phyloP scores from a whole-genome alignment of 2,329 filamentous ascomycete genomes.

The Phialophora verrucosa region DNA sequence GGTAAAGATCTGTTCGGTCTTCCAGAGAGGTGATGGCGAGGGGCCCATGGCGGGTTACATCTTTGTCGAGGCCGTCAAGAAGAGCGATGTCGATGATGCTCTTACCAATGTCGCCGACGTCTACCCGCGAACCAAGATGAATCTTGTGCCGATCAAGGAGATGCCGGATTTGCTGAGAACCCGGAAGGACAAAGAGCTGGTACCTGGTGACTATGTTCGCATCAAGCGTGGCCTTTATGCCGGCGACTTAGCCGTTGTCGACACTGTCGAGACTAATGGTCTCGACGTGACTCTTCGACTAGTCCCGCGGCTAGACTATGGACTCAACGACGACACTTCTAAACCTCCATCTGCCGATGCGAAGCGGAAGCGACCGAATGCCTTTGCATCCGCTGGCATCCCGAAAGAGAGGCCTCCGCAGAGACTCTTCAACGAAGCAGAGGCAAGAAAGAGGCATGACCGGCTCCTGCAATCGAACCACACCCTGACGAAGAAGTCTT shows the following conservation, averaged over 20 bases:
- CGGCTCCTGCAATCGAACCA: constrained; percentile 60
- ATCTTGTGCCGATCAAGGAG: constrained; percentile 92
- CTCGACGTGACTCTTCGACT: constrained; percentile 84
- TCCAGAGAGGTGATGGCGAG: constrained; percentile 71
- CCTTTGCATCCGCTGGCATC: constrained; percentile 52
- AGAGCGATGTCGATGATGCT: constrained; percentile 82
- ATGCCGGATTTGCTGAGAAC: constrained; percentile 96
- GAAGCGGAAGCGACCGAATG: constrained; percentile 78
- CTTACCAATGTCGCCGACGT: constrained; percentile 86
- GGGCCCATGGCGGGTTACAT: constrained; percentile 90
- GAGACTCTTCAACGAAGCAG: constrained; percentile 87
- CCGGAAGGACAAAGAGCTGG: constrained; percentile 80
- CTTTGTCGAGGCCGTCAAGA: constrained; percentile 88
- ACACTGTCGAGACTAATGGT: constrained; percentile 91
- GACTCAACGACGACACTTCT: constrained; percentile 74
- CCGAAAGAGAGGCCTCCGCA: constrained; percentile 77
- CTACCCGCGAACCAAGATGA: constrained; percentile 84
- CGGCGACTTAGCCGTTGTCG: constrained; percentile 87
- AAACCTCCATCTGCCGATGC: constrained; percentile 55
- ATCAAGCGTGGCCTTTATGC: constrained; percentile 81
- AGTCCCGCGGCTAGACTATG: constrained; percentile 91
- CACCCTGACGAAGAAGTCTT: constrained; percentile 68
- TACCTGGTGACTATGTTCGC: constrained; percentile 90
- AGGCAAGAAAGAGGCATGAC: constrained; percentile 86
- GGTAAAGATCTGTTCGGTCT: constrained; percentile 83